Conservation (phyloP, 441 rosid genomes). For the Erodium texanum region DNA sequence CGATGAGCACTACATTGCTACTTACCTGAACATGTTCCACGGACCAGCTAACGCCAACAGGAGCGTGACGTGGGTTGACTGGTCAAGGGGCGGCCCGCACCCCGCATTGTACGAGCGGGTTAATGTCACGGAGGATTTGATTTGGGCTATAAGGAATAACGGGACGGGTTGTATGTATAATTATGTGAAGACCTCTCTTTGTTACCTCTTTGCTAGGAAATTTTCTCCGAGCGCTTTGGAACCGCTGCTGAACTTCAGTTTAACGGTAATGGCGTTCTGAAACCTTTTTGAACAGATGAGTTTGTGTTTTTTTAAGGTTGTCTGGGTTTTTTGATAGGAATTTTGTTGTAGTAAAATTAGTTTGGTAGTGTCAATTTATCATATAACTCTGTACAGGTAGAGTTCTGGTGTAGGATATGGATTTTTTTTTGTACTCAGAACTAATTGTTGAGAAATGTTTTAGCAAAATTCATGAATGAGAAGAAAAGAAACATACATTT, state of each 20-base stretch:
- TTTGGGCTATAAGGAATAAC: slow-evolving; percentile 52
- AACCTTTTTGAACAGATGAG: neutral
- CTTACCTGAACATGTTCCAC: slow-evolving; percentile 68
- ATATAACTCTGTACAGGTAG: neutral
- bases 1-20: slow-evolving; percentile 87
- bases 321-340: slow-evolving; percentile 17
- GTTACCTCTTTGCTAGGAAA: slow-evolving; percentile 84
- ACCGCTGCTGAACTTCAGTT: slow-evolving; percentile 31
- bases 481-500: too few relatives aligned
- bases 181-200: slow-evolving; percentile 46
- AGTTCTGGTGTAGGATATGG: too few relatives aligned
- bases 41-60: slow-evolving; percentile 63
- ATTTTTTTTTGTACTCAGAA: neutral
- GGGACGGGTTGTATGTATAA: slow-evolving; percentile 58
- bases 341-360: neutral
- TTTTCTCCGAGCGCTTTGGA: slow-evolving; percentile 63
- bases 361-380: neutral
- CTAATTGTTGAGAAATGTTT: neutral
- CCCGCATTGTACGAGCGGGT: slow-evolving; percentile 49
- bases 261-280: neutral
- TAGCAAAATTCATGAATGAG: neutral
- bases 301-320: neutral
- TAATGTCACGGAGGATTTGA: slow-evolving; percentile 51
- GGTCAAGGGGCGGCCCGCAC: slow-evolving; percentile 81
- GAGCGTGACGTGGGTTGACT: slow-evolving; percentile 78